phyloP scores from a whole-genome alignment of 164 flowering plant genomes.

The grape (Vitis vinifera) region ASM3070453v1 NC_081815.1:454501-455000 shows the following conservation, averaged over 20 bases:
- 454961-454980: neutral
- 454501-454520: no score
- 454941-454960: neutral
- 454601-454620: no score
- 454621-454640: no score
- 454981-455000: no score
- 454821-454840: conserved; percentile 75
- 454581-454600: no score
- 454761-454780: conserved; percentile 60
- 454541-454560: no score
- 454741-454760: conserved; percentile 48
- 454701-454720: conserved; percentile 70
- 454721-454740: conserved; percentile 48
- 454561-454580: no score
- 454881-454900: neutral
- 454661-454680: neutral
- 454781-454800: conserved; percentile 75
- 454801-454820: conserved; percentile 62
- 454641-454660: no score
- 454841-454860: conserved; percentile 4
- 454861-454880: neutral
- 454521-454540: no score
- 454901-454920: neutral
- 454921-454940: neutral
- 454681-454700: conserved; percentile 22